A percentile compares a stretch with the other conserved stretches of the same genome.
These are phyloP conservation scores for Colletotrichum karsti DNA, from an alignment of 2,329 filamentous ascomycete genomes.

Conservation along the genomic window DNA sequence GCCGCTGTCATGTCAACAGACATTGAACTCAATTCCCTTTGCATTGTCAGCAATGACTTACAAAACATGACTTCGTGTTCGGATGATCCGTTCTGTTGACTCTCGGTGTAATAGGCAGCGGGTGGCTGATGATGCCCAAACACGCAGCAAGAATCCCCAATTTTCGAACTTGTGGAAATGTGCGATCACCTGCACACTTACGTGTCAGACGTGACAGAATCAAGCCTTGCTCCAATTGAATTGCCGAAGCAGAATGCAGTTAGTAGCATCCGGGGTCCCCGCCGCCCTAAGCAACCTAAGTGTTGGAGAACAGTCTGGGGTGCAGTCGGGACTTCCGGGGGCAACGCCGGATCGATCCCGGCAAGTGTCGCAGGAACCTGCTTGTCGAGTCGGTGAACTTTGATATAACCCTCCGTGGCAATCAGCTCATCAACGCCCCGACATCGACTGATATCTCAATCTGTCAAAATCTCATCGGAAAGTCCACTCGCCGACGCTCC, in stretches of 20 bases:
- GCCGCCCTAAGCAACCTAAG: background rate
- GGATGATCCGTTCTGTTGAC: background rate
- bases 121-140: background rate
- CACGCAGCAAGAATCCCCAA: background rate
- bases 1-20: background rate
- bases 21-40: background rate
- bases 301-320: slow-evolving; percentile 19
- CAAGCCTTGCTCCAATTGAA: background rate
- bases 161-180: background rate
- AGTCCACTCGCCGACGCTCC: slow-evolving; percentile 13
- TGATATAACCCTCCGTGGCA: slow-evolving; percentile 18
- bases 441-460: background rate
- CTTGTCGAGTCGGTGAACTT: slow-evolving; percentile 13
- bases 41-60: background rate
- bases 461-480: slow-evolving; percentile 1
- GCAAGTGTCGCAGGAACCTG: background rate
- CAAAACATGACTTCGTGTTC: background rate
- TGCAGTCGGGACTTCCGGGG: slow-evolving; percentile 22
- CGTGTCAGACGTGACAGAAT: slow-evolving; percentile 1
- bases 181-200: background rate
- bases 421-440: background rate
- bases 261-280: slow-evolving; percentile 23
- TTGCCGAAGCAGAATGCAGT: background rate
- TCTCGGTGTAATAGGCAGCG: slow-evolving; percentile 10
- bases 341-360: slow-evolving; percentile 13